phyloP scores from a whole-genome alignment of 495 filamentous ascomycete species.

The Penicillium antarcticum region DNA sequence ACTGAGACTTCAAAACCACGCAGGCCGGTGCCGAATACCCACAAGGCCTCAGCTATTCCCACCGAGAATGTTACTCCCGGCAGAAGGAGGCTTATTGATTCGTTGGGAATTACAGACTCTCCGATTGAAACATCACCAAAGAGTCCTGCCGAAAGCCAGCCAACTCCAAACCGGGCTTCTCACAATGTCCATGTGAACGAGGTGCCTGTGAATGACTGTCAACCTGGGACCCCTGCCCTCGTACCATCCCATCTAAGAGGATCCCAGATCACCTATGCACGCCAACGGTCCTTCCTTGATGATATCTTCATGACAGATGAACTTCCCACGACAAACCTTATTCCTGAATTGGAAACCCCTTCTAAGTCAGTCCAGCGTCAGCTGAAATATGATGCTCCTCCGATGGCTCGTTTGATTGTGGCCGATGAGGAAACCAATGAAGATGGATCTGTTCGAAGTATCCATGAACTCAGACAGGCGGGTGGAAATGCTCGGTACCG shows the following conservation, averaged over 20 bases:
- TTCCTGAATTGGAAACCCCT: constrained; percentile 1
- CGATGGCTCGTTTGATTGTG: constrained; percentile 14
- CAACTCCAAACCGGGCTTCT: neutral
- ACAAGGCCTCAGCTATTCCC: neutral
- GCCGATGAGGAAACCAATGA: constrained; percentile 52
- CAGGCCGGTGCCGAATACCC: neutral
- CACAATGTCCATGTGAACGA: constrained; percentile 5
- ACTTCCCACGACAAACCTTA: neutral
- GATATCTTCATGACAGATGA: constrained; percentile 29
- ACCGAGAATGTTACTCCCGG: constrained; percentile 12
- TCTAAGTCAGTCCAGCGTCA: constrained; percentile 6
- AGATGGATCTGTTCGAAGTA: constrained; percentile 65
- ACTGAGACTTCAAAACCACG: neutral
- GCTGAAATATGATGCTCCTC: constrained; percentile 1
- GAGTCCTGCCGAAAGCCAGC: constrained; percentile 8
- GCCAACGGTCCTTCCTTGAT: constrained; percentile 57
- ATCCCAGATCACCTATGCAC: constrained; percentile 59
- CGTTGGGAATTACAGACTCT: constrained; percentile 17
- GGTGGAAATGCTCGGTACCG: constrained; percentile 80
- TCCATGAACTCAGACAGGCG: constrained; percentile 86
- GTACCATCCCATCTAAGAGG: constrained; percentile 26
- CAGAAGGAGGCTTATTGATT: constrained; percentile 38
- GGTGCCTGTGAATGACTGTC: constrained; percentile 1
- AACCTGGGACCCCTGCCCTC: constrained; percentile 8
- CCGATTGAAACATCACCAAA: neutral